Base-by-base conservation (phyloP, 2,329 filamentous ascomycete species). In the Calonectria pseudoturangicola region DNA sequence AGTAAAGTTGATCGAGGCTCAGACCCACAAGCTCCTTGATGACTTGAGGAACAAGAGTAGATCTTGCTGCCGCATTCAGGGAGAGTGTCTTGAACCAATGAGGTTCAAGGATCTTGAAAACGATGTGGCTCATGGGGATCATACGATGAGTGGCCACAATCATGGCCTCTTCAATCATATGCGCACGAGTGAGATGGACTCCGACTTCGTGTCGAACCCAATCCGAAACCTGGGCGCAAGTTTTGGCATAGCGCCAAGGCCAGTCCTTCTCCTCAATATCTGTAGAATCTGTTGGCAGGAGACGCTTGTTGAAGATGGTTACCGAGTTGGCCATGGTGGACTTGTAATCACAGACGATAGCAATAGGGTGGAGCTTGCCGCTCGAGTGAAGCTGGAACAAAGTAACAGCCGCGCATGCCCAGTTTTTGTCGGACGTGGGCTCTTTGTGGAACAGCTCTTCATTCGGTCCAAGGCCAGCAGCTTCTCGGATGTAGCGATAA, bases 191-290 rank as follows among this genome's bases (percentile, higher is more conserved):
- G 7, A 89, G 82, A 71, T 89, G 88, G 2, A 88, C 83, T 4
- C 80, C 80, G 18, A 88, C 73, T 76, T 89, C 87, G 71, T 89
- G 88, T 5, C 85, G 82, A 65, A 84, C 78, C 87, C 87, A 89
- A 78, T 89, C 88, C 1, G 85, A 82, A 1, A 84, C 82, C 70
- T 88, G 87, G 2, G 84, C 84, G 58, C 86, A 88, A 0, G 84
- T 88, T 79, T 89, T 89, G 25, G 88, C 88, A 75, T 88, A 89
- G 54, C 88, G 81, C 88, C 88, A 89, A 0, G 87, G 82, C 86
- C 87, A 89, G 79, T 89, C 87, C 3, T 48, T 73, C 47, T 71
- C 66, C 36, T 75, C 1, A 79, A 77, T 56, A 25, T 70, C 72
- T 2, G 73, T 77, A 1, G 80, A 71, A 50, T 84, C 82, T 0